Evolutionary conservation across 768 basidiomycete species (phyloP).

Genomic region (Leccinum truebloodii): DNA sequence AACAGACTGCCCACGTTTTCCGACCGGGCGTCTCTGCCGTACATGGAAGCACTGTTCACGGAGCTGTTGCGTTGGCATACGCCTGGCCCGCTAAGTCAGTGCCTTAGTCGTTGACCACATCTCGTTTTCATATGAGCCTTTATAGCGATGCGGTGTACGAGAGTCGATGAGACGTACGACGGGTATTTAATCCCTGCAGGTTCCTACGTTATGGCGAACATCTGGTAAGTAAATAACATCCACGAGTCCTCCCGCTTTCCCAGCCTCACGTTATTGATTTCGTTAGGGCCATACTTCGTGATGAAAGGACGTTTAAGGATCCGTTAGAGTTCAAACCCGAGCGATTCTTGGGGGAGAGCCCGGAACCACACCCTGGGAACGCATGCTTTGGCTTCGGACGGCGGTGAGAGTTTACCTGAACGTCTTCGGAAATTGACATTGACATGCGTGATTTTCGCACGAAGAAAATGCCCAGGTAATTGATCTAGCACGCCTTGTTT

Average conservation of each 20-base stretch:
- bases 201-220: neutral
- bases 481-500: neutral
- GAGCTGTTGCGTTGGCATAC: no score
- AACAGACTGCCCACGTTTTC: constrained; percentile 24
- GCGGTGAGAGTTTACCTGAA: constrained; percentile 7
- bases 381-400: constrained; percentile 25
- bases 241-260: neutral
- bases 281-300: constrained; percentile 23
- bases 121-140: no score
- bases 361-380: constrained; percentile 17
- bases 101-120: no score
- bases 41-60: constrained; percentile 26
- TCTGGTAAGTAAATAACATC: constrained; percentile 10
- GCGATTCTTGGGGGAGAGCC: constrained; percentile 22
- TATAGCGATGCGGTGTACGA: no score
- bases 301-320: constrained; percentile 16
- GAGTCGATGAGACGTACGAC: no score
- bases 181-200: no score
- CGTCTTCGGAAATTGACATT: neutral
- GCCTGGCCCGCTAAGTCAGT: no score
- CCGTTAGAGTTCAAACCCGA: constrained; percentile 26
- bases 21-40: constrained; percentile 28
- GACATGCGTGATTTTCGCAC: neutral
- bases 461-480: neutral
- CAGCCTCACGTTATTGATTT: neutral